These are phyloP conservation scores for Verticillium alfalfae DNA, from an alignment of 2,329 filamentous ascomycete species.

Conservation along the genomic window DNA sequence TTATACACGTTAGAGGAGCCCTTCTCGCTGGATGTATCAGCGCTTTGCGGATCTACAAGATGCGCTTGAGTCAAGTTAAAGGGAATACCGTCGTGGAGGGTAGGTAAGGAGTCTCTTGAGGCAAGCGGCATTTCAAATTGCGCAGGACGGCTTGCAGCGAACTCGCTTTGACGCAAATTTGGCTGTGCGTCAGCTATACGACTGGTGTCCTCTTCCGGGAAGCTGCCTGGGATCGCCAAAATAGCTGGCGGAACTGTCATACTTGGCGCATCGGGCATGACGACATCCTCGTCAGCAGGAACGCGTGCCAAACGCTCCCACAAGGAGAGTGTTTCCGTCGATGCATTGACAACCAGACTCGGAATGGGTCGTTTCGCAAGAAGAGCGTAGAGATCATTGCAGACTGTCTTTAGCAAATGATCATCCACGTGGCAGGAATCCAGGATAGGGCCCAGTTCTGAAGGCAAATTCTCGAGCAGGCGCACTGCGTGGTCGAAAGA, in stretches of 20 bases:
- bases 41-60: not conserved
- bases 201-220: conserved; percentile 1
- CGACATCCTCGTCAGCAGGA: not conserved
- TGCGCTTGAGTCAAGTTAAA: not conserved
- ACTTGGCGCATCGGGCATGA: not conserved
- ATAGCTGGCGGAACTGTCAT: not conserved
- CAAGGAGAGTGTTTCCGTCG: not conserved
- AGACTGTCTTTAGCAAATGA: not conserved
- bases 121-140: not conserved
- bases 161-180: not conserved
- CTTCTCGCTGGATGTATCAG: not conserved
- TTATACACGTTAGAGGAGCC: not conserved
- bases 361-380: not conserved
- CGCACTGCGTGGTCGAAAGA: not conserved
- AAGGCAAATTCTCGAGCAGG: not conserved
- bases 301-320: not conserved
- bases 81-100: not conserved
- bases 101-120: not conserved
- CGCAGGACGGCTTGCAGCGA: not conserved
- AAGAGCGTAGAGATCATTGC: not conserved
- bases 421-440: not conserved
- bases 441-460: not conserved
- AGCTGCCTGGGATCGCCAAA: conserved; percentile 7
- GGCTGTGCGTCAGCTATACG: not conserved
- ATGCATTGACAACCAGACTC: not conserved